Base-by-base conservation (phyloP, 2,329 filamentous ascomycete genomes). In the Phaeosphaeriaceae sp. region DNA sequence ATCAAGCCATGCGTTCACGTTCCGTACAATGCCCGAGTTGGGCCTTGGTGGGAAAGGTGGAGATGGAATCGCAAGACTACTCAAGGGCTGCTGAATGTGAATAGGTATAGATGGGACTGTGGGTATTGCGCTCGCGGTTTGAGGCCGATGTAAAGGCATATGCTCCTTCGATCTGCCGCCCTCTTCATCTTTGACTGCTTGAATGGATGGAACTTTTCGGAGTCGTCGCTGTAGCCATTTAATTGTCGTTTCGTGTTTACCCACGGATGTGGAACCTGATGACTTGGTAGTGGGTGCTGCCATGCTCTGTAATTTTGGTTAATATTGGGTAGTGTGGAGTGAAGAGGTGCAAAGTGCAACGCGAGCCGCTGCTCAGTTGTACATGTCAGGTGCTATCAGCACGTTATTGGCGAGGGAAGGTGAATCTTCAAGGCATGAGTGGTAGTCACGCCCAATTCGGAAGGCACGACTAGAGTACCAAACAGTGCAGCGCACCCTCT, bases 1-100 rank as follows among this genome's bases (percentile, higher is more conserved):
- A 29, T 71, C 67, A 2, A 73, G 54, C 70, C 70, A 72, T 36
- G 63, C 67, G 38, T 68, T 60, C 12, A 73, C 60, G 34, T 72
- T 55, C 9, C 60, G 60, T 11, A 66, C 52, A 9, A 65, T 48
- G 29, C 44, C 54, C 0, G 68, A 63, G n/a, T 65, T 54, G 20
- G 67, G 62, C 46, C 68, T 55, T 8, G 60, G 44, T 20, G 57
- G 61, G 7, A 59, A 58, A 23, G 56, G 53, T n/a, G 66, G 61
- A 30, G 60, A 52, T 16, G 55, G 47, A 13, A 46, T 43, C 6
- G 50, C 44, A 16, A 55, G 52, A 4, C 43, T 52, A 11, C 35
- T 18, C 30, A 57, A 41, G 5, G 51, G 43, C 2, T 47, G 49
- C 18, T 54, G 56, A 4, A 56, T 30, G 18, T 50, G 39, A 11